These are phyloP conservation scores for Naegleria fowleri DNA, from an alignment of 208 protist genomes.

Conservation along the genomic window DNA sequence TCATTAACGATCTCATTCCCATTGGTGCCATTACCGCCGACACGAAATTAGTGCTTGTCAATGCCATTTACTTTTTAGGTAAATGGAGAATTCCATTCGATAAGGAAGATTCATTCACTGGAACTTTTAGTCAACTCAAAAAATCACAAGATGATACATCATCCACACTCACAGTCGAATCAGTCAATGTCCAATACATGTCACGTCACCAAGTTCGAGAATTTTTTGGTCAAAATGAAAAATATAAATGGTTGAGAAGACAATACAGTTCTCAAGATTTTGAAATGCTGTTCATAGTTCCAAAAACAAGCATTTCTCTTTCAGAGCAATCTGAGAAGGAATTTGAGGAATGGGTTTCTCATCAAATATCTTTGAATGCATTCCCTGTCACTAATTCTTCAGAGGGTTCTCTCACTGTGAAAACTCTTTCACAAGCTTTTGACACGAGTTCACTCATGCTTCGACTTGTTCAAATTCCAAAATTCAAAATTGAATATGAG, in stretches of 20 bases:
- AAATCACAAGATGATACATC: not conserved
- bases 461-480: not conserved
- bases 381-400: not conserved
- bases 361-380: too few relatives aligned
- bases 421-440: not conserved
- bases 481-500: not conserved
- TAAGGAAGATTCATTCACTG: not conserved
- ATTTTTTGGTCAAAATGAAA: not conserved
- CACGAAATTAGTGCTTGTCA: not conserved
- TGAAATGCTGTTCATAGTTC: not conserved
- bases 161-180: not conserved
- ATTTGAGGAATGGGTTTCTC: not conserved
- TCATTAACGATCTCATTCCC: not conserved
- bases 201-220: not conserved
- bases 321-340: not conserved
- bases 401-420: not conserved
- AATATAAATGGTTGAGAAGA: not conserved
- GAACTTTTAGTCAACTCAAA: not conserved
- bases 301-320: not conserved
- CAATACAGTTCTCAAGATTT: not conserved
- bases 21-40: not conserved
- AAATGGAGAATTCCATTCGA: not conserved
- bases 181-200: not conserved
- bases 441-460: not conserved
- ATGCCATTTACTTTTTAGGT: constrained; percentile 2